phyloP scores from a whole-genome alignment of 352 stramenopile species.

The Aphanomyces astaci region DNA sequence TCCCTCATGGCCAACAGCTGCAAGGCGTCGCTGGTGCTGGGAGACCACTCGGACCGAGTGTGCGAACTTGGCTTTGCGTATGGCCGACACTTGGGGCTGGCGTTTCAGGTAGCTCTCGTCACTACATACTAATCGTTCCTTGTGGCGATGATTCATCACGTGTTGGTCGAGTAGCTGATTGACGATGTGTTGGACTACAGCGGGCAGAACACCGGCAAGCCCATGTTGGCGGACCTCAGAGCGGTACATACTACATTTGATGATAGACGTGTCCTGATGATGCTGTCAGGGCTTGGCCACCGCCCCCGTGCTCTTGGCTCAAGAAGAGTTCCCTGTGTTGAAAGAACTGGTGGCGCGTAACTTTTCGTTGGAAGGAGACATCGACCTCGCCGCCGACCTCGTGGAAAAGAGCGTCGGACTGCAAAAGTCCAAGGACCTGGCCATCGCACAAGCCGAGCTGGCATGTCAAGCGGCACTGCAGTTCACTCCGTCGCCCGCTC shows the following conservation, averaged over 20 bases:
- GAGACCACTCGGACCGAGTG: conserved; percentile 78
- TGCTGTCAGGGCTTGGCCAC: conserved; percentile 86
- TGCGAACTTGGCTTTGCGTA: conserved; percentile 91
- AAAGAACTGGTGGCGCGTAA: conserved; percentile 86
- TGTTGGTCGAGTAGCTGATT: conserved; percentile 64
- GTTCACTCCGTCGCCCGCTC: conserved; percentile 68
- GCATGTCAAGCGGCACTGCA: conserved; percentile 89
- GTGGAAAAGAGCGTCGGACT: conserved; percentile 90
- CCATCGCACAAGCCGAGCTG: conserved; percentile 93
- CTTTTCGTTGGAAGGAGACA: conserved; percentile 87
- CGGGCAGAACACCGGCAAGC: conserved; percentile 91
- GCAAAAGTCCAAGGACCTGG: conserved; percentile 88
- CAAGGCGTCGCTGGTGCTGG: conserved; percentile 88
- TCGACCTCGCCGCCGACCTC: conserved; percentile 85
- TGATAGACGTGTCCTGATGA: neutral
- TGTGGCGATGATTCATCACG: no score
- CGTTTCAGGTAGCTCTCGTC: conserved; percentile 88
- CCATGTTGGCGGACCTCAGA: conserved; percentile 92
- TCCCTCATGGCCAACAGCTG: conserved; percentile 98
- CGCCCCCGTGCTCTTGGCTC: conserved; percentile 94
- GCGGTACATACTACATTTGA: conserved; percentile 26
- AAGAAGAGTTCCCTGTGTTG: conserved; percentile 89
- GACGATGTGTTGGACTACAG: conserved; percentile 99
- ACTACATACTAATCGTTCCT: no score
- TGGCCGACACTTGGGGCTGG: conserved; percentile 95